Percentiles rank a stretch among this genome's conserved stretches.
Conservation (phyloP, 2,329 filamentous ascomycete species). For the Fonsecaea multimorphosa region DNA sequence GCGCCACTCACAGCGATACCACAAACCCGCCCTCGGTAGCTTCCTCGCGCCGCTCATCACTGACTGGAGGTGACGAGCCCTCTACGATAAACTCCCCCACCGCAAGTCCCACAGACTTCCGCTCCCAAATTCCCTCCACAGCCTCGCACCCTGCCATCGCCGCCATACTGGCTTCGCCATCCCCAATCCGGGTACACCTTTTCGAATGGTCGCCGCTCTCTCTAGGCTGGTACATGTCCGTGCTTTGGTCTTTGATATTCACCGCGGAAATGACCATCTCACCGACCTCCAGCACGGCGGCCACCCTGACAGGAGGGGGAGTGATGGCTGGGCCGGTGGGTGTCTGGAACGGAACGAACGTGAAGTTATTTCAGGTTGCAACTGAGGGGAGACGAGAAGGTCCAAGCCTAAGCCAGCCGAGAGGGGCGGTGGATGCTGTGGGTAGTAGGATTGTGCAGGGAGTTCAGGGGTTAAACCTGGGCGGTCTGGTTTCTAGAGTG, state of each 20-base stretch:
- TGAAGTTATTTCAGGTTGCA: constrained; percentile 88
- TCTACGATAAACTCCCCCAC: constrained; percentile 34
- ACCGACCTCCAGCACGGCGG: constrained; percentile 36
- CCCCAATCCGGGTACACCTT: constrained; percentile 77
- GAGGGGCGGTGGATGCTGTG: constrained; percentile 90
- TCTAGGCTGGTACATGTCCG: constrained; percentile 92
- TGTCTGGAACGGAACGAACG: constrained; percentile 89
- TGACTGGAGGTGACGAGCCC: constrained; percentile 48
- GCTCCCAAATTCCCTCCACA: constrained; percentile 52
- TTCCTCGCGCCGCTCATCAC: constrained; percentile 44
- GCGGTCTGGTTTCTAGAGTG: constrained; percentile 51
- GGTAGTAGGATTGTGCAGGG: constrained; percentile 87
- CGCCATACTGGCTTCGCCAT: constrained; percentile 71
- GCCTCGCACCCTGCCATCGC: constrained; percentile 64
- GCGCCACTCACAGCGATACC: background rate
- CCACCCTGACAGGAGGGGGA: constrained; percentile 41
- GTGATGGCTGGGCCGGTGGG: constrained; percentile 81
- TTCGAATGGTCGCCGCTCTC: constrained; percentile 94
- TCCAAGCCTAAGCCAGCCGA: constrained; percentile 80
- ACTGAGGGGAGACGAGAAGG: constrained; percentile 75
- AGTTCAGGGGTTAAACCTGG: constrained; percentile 79
- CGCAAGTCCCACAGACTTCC: constrained; percentile 42
- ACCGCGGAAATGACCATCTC: constrained; percentile 81
- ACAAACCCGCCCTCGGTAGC: constrained; percentile 38
- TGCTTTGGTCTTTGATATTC: constrained; percentile 94